Evolutionary conservation across 179 eudicot genomes (phyloP).

Genomic region (Sideroxylon spinosum): DNA sequence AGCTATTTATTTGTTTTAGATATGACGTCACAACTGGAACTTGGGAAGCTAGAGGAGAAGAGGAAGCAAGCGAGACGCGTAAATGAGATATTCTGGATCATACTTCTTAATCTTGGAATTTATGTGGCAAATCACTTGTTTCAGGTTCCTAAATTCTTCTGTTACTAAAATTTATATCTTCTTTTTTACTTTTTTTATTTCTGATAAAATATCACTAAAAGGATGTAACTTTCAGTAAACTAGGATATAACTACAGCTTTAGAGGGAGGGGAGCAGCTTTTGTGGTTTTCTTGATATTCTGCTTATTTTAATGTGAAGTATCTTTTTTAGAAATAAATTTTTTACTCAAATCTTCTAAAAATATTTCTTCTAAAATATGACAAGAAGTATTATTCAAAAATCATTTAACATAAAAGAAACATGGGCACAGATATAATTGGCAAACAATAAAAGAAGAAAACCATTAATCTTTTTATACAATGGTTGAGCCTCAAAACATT

Average conservation of each 20-base stretch:
- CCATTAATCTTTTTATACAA: too few species aligned
- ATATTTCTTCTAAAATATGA: too few species aligned
- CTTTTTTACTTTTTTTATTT: not conserved
- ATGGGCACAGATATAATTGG: too few species aligned
- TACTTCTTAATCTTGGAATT: slow-evolving; percentile 83
- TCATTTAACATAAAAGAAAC: too few species aligned
- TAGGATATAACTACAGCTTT: not conserved
- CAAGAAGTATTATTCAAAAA: too few species aligned
- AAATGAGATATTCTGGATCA: slow-evolving; percentile 85
- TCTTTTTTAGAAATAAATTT: not conserved
- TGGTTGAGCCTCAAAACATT: too few species aligned
- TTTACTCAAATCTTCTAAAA: too few species aligned
- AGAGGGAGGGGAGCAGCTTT: not conserved
- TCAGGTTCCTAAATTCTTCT: slow-evolving; percentile 44
- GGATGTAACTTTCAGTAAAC: not conserved
- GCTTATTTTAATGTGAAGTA: too few species aligned
- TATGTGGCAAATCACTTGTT: slow-evolving; percentile 76
- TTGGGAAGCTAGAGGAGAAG: slow-evolving; percentile 51
- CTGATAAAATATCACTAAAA: not conserved
- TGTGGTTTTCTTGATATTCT: too few species aligned
- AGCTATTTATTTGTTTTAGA: slow-evolving; percentile 41
- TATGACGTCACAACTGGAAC: slow-evolving; percentile 76
- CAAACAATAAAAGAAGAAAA: too few species aligned
- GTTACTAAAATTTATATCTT: not conserved
- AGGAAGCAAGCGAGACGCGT: slow-evolving; percentile 65